Evolutionary conservation across 192 early-diverging fungal genomes (phyloP).

Genomic region (Neocallimastix lanati): DNA sequence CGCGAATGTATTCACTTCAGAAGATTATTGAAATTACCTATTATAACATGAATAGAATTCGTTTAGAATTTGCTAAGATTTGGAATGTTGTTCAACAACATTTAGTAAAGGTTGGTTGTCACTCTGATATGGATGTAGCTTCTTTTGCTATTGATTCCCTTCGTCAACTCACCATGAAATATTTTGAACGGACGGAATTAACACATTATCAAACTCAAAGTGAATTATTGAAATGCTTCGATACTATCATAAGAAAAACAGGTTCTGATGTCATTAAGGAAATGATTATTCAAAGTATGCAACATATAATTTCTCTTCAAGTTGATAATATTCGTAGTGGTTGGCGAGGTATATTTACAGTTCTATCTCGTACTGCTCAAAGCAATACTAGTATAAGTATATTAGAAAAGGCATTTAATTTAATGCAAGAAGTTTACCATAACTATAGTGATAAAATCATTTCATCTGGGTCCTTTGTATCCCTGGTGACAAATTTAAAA

Average conservation of each 20-base stretch:
- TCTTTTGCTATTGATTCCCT: conserved; percentile 1
- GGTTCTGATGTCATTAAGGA: not conserved
- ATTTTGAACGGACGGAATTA: conserved; percentile 3
- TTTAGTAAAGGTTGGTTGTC: not conserved
- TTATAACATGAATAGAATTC: conserved; percentile 4
- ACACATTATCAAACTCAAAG: conserved; percentile 3
- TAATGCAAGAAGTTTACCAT: not conserved
- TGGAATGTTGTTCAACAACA: conserved; percentile 1
- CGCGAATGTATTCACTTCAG: conserved; percentile 5
- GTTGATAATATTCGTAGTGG: conserved; percentile 5
- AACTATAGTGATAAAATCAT: not conserved
- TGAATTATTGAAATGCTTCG: conserved; percentile 4
- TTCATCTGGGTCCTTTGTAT: not conserved
- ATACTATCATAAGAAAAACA: conserved; percentile 1
- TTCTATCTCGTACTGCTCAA: not conserved
- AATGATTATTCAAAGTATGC: conserved; percentile 1
- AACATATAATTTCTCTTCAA: conserved; percentile 1
- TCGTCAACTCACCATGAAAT: conserved; percentile 1
- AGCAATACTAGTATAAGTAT: not conserved
- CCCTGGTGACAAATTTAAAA: not conserved
- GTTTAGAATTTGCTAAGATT: not conserved
- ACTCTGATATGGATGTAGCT: not conserved
- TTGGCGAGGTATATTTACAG: conserved; percentile 1
- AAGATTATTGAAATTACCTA: conserved; percentile 4
- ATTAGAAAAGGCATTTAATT: not conserved